These are phyloP conservation scores for Colletotrichum brevisporum DNA, from an alignment of 2,329 filamentous ascomycete species.

Conservation along the genomic window DNA sequence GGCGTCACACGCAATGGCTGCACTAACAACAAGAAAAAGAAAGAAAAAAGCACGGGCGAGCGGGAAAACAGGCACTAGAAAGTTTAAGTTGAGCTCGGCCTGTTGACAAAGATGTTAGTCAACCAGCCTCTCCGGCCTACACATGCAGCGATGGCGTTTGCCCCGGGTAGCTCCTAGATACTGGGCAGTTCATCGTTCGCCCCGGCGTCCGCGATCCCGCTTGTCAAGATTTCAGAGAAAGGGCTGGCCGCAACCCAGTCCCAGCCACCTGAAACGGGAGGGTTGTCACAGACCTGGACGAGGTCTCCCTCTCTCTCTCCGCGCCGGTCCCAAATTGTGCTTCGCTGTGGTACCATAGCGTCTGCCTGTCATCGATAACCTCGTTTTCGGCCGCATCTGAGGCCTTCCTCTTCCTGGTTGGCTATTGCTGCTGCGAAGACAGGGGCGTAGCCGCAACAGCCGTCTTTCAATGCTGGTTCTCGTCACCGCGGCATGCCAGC, in stretches of 20 bases:
- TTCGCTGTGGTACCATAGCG: not conserved
- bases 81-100: constrained; percentile 12
- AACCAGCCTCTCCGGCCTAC: not conserved
- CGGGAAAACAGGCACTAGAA: not conserved
- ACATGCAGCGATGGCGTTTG: constrained; percentile 1
- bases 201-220: constrained; percentile 32
- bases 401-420: not conserved
- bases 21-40: no score
- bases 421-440: not conserved
- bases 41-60: not conserved
- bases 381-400: not conserved
- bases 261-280: constrained; percentile 41
- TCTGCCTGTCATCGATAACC: not conserved
- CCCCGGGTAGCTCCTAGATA: constrained; percentile 20
- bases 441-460: constrained; percentile 29
- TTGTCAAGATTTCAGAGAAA: constrained; percentile 33
- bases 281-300: constrained; percentile 40
- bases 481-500: not conserved
- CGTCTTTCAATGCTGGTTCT: constrained; percentile 6
- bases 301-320: constrained; percentile 8
- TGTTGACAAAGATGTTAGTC: constrained; percentile 38
- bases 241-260: constrained; percentile 21
- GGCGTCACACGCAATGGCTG: no score
- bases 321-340: not conserved
- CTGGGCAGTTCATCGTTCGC: constrained; percentile 11